phyloP scores from a whole-genome alignment of 495 filamentous ascomycete genomes.

The Penicillium silybi region DNA sequence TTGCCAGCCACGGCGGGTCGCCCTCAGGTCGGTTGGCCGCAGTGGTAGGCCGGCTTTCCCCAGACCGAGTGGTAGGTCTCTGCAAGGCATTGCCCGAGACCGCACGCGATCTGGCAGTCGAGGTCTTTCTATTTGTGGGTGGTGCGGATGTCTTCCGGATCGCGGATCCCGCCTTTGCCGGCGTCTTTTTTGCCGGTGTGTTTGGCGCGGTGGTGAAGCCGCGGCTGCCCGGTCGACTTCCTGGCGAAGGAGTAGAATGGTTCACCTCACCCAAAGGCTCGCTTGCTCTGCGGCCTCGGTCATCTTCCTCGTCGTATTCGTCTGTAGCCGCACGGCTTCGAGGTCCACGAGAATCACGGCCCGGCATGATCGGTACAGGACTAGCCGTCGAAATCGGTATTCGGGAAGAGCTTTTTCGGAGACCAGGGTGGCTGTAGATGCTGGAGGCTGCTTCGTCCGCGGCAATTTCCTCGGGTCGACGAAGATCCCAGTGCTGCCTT shows the following conservation, averaged over 20 bases:
- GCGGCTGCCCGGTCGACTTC: constrained; percentile 43
- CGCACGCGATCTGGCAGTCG: constrained; percentile 31
- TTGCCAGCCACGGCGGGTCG: constrained; percentile 91
- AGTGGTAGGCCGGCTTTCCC: constrained; percentile 54
- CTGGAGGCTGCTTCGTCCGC: constrained; percentile 50
- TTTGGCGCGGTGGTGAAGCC: constrained; percentile 27
- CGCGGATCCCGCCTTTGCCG: constrained; percentile 40
- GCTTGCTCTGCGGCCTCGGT: constrained; percentile 63
- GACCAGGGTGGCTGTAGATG: constrained; percentile 40
- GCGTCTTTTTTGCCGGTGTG: constrained; percentile 35
- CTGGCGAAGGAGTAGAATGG: constrained; percentile 42
- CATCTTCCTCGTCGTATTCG: constrained; percentile 58
- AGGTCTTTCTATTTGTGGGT: constrained; percentile 32
- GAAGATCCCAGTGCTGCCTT: constrained; percentile 62
- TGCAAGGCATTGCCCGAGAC: constrained; percentile 38
- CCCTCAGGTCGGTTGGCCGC: constrained; percentile 79
- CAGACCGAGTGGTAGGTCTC: constrained; percentile 62
- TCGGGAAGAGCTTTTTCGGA: constrained; percentile 58
- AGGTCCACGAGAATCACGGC: constrained; percentile 64
- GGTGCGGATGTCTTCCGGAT: constrained; percentile 43
- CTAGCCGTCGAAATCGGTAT: constrained; percentile 82
- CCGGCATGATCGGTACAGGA: constrained; percentile 69
- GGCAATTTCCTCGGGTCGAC: constrained; percentile 76
- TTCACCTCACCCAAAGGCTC: constrained; percentile 59
- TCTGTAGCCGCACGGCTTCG: constrained; percentile 52